A percentile compares a stretch with the other conserved stretches of the same genome.
phyloP scores from a whole-genome alignment of 257 asterid genomes.

The Scutellaria galericulata region DNA sequence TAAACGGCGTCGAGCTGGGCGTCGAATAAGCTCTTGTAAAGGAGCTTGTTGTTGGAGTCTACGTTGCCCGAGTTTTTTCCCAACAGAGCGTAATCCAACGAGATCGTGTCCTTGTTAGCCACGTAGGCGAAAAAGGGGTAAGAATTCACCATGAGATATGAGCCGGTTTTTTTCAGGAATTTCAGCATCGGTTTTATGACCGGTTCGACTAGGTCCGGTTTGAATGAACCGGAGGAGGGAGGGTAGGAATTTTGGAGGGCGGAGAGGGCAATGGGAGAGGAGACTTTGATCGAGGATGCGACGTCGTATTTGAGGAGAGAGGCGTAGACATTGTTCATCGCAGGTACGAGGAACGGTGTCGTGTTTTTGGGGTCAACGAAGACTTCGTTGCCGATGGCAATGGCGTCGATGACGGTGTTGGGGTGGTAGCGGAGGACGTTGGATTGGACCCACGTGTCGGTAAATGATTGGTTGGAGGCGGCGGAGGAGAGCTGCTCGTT shows the following conservation, averaged over 20 bases:
- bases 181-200: constrained; percentile 79
- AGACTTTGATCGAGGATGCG: constrained; percentile 55
- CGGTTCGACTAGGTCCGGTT: constrained; percentile 65
- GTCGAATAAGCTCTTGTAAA: constrained; percentile 65
- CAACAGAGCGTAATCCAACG: constrained; percentile 73
- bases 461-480: constrained; percentile 55
- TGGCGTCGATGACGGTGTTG: constrained; percentile 61
- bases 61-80: constrained; percentile 50
- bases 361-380: constrained; percentile 67
- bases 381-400: constrained; percentile 88
- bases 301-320: constrained; percentile 58
- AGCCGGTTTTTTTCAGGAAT: constrained; percentile 60
- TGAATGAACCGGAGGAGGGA: constrained; percentile 76
- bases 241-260: constrained; percentile 77
- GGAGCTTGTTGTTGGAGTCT: constrained; percentile 67
- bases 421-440: constrained; percentile 65
- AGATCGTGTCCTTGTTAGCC: constrained; percentile 65
- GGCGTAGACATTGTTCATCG: constrained; percentile 74
- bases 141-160: constrained; percentile 73
- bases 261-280: constrained; percentile 77
- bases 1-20: constrained; percentile 90
- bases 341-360: constrained; percentile 70
- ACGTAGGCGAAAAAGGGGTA: constrained; percentile 80
- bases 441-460: constrained; percentile 79
- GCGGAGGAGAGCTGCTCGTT: constrained; percentile 80